phyloP scores from a whole-genome alignment of 257 asterid genomes.

The Jasminum sambac region DNA sequence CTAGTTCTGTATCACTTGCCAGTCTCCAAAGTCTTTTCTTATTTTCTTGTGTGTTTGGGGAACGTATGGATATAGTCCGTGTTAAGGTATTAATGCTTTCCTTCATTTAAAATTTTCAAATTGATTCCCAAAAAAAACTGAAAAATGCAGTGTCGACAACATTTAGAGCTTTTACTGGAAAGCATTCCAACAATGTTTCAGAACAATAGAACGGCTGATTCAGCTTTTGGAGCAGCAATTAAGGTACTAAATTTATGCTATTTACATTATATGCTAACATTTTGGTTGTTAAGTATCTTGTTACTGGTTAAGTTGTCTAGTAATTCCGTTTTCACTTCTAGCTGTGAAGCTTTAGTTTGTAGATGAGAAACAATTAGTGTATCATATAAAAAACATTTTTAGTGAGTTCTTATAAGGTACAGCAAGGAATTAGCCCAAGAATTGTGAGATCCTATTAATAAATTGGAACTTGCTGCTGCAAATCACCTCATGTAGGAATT shows the following conservation, averaged over 20 bases:
- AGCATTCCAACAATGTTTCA: slow-evolving; percentile 90
- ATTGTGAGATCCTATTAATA: background rate
- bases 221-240: slow-evolving; percentile 92
- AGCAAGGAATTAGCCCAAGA: background rate
- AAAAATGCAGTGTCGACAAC: slow-evolving; percentile 77
- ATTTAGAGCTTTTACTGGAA: slow-evolving; percentile 81
- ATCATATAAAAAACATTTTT: background rate
- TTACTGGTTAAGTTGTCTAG: background rate
- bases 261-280: background rate
- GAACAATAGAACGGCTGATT: slow-evolving; percentile 75
- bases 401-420: background rate
- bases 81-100: slow-evolving; percentile 11
- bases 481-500: background rate
- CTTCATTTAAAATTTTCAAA: slow-evolving; percentile 1
- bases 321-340: background rate
- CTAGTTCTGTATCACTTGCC: slow-evolving; percentile 14
- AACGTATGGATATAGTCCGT: background rate
- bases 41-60: background rate
- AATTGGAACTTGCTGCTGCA: background rate
- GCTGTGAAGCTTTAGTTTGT: background rate
- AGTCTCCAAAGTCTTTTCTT: background rate
- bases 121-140: slow-evolving; percentile 7
- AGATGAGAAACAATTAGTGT: background rate
- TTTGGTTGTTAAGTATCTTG: background rate
- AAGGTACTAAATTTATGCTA: slow-evolving; percentile 47